Conservation (phyloP, 140 eudicot genomes). For the Stevia rebaudiana region DNA sequence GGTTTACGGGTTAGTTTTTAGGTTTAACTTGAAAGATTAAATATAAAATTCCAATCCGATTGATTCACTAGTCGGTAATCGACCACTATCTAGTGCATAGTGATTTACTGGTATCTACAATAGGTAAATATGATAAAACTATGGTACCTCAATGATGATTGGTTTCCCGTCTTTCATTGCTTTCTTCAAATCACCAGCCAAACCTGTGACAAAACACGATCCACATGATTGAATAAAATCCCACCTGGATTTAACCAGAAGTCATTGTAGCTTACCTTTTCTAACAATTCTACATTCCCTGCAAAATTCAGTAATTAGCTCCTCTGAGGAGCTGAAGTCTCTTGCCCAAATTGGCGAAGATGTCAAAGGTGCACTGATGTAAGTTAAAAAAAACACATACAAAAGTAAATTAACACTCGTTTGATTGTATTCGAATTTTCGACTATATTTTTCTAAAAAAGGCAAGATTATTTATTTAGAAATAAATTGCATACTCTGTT, state of each 20-base stretch:
- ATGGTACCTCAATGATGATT: conserved; percentile 80
- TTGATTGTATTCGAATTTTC: conserved; percentile 7
- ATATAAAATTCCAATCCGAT: too few relatives aligned
- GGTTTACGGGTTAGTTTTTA: too few relatives aligned
- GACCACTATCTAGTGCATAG: too few relatives aligned
- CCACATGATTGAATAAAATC: background rate
- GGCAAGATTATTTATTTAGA: background rate
- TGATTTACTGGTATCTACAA: background rate
- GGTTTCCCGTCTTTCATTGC: conserved; percentile 99
- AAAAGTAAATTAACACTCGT: background rate
- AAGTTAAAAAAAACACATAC: conserved; percentile 7
- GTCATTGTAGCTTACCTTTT: conserved; percentile 62
- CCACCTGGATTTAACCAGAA: background rate
- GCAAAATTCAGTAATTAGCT: conserved; percentile 89
- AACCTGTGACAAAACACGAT: conserved; percentile 41
- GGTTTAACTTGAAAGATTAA: too few relatives aligned
- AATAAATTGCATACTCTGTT: conserved; percentile 70
- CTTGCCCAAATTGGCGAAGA: conserved; percentile 98
- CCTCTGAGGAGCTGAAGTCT: conserved; percentile 87
- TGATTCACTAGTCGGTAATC: too few relatives aligned
- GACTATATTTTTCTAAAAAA: conserved; percentile 1
- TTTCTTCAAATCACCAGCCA: conserved; percentile 98
- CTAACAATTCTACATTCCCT: conserved; percentile 97
- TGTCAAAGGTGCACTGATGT: conserved; percentile 84
- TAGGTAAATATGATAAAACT: background rate